A percentile compares a stretch with the other conserved stretches of the same genome.
phyloP scores from a whole-genome alignment of 2,329 filamentous ascomycete species.

The Celoporthe dispersa region DNA sequence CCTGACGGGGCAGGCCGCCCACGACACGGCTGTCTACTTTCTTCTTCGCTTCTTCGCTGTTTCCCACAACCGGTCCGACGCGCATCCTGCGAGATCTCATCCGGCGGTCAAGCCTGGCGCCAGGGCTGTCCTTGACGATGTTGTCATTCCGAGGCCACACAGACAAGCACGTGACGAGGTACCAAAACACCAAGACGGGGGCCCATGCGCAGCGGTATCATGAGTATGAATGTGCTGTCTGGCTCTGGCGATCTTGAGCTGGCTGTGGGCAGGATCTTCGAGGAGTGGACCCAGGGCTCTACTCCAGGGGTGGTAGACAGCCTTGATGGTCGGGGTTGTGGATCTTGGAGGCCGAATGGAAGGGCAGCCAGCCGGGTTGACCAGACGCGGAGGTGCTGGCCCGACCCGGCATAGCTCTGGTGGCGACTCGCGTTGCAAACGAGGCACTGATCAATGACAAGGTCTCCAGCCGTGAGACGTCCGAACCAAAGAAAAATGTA shows the following conservation, averaged over 20 bases:
- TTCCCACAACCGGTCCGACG: constrained; percentile 41
- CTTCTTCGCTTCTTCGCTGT: constrained; percentile 41
- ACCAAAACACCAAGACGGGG: not conserved
- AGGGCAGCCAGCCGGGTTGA: not conserved
- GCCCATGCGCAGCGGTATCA: not conserved
- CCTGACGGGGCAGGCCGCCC: constrained; percentile 12
- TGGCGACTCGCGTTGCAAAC: not conserved
- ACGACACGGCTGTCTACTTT: constrained; percentile 31
- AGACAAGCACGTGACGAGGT: no score
- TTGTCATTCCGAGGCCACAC: constrained; percentile 34
- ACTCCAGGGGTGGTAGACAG: constrained; percentile 12
- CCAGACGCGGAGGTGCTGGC: not conserved
- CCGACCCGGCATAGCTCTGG: not conserved
- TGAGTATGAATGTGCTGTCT: constrained; percentile 20
- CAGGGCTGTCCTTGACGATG: constrained; percentile 36
- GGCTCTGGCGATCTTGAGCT: constrained; percentile 17
- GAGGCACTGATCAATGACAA: not conserved
- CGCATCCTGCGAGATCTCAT: constrained; percentile 39
- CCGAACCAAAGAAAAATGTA: not conserved
- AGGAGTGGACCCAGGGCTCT: constrained; percentile 2
- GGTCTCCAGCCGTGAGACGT: not conserved
- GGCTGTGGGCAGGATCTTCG: constrained; percentile 10
- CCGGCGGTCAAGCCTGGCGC: constrained; percentile 38
- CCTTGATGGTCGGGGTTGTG: constrained; percentile 6
- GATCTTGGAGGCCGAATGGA: constrained; percentile 12